Percentiles rank a stretch among this genome's conserved stretches.
These are phyloP conservation scores for Prunus armeniaca DNA, from an alignment of 306 rosid genomes.

Conservation along the genomic window DNA sequence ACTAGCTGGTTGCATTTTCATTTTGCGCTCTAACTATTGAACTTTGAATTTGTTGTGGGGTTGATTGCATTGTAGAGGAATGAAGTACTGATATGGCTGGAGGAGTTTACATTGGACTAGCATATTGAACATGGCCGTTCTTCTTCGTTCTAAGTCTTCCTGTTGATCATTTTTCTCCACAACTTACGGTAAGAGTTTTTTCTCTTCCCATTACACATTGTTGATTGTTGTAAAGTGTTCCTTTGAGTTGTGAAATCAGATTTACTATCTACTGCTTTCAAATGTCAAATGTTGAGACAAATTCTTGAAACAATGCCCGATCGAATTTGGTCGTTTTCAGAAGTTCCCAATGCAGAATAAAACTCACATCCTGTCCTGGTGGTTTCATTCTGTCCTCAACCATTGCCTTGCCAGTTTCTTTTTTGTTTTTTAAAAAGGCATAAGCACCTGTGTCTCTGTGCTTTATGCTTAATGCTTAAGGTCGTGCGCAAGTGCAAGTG, in stretches of 20 bases:
- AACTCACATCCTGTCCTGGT: no score
- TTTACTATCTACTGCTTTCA: background rate
- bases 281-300: background rate
- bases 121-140: background rate
- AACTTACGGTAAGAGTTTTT: background rate
- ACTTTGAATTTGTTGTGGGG: slow-evolving; percentile 4
- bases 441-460: background rate
- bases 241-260: background rate
- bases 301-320: no score
- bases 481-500: no score
- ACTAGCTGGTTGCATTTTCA: background rate
- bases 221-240: background rate
- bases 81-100: slow-evolving; percentile 86
- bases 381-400: no score
- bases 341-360: no score
- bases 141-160: background rate
- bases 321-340: no score
- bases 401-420: background rate
- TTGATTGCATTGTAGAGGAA: slow-evolving; percentile 62
- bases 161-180: background rate
- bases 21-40: background rate
- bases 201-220: no score
- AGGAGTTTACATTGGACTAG: slow-evolving; percentile 74
- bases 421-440: background rate
- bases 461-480: background rate